phyloP scores from a whole-genome alignment of 2,329 filamentous ascomycete genomes.

The Cladosporium colombiae region DNA sequence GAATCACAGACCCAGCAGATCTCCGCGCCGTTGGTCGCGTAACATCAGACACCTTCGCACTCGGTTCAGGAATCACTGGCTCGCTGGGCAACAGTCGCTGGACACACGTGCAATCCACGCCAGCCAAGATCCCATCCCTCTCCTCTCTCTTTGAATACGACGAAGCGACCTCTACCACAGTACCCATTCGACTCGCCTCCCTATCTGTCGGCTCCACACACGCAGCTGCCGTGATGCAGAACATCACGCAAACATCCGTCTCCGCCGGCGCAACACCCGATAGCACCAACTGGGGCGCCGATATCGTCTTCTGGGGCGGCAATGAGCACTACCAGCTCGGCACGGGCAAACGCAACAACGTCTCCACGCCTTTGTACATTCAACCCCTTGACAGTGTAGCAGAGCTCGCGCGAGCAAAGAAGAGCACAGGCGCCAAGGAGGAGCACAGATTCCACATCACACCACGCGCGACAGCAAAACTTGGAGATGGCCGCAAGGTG shows the following conservation, averaged over 20 bases:
- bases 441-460: constrained; percentile 79
- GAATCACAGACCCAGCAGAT: constrained; percentile 31
- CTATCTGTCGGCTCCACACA: constrained; percentile 80
- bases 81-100: constrained; percentile 82
- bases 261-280: constrained; percentile 55
- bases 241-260: constrained; percentile 61
- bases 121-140: constrained; percentile 78
- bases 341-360: constrained; percentile 83
- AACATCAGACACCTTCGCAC: constrained; percentile 80
- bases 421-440: constrained; percentile 61
- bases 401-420: constrained; percentile 61
- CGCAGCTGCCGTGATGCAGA: constrained; percentile 78
- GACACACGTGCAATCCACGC: constrained; percentile 79
- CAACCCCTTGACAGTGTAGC: constrained; percentile 68
- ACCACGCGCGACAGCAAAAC: constrained; percentile 67
- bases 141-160: constrained; percentile 87
- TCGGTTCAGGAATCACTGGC: constrained; percentile 82
- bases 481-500: constrained; percentile 67
- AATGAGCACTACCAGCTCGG: constrained; percentile 94
- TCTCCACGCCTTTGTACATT: constrained; percentile 74
- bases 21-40: constrained; percentile 54
- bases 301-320: constrained; percentile 90
- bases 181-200: constrained; percentile 75
- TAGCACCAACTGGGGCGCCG: constrained; percentile 83
- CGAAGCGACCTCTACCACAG: constrained; percentile 65